Base-by-base conservation (phyloP, 306 rosid genomes). In the Trifolium fragiferum region DNA sequence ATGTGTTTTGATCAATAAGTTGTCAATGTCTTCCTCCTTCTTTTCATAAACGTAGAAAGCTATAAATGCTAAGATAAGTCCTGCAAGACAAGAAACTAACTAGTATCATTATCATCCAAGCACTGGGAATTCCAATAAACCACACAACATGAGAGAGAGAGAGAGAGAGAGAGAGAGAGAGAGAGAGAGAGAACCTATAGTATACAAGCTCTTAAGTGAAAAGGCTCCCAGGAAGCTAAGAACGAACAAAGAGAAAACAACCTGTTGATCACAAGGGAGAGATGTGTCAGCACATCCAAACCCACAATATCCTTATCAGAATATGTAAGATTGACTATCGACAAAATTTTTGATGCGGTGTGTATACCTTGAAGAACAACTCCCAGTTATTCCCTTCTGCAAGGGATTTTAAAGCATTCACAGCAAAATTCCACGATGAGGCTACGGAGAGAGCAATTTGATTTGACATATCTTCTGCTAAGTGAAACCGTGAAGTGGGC, bases 11-110 rank as follows among this genome's bases (percentile, higher is more conserved):
- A 81, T 59, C 43, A 85, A 81, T 84, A 88, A 11, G 60, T 76
- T 84, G 82, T 90, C 97, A 50, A 94, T 87, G 65, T 84, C 90
- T 80, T 88, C 82, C 79, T 94, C 97, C 82, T 90, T 84, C 84
- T 84, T 85, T 79, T 94, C 98, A 66, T 94, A 91, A 16, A 85
- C 61, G 70, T 80, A 86, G 86, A 90, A 90, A 78, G 78, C 92
- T 68, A 85, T 32, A 71, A 94, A 91, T 46, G 88, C 89, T 61
- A 80, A 23, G 53, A 84, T 73, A 76, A 90, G 70, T 44, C 90
- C 97, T 93, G 94, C 74, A 82, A 21, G 73, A 66, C 69, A 57
- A 73, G 60, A 41, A 66, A 23, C 40, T 40, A 63, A 63, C 63
- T 20, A 43, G 47, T 12, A 79, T 73, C 62, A 72, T 50, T 74